These are phyloP conservation scores for Amanita subjunquillea DNA, from an alignment of 768 basidiomycete genomes.

Conservation along the genomic window DNA sequence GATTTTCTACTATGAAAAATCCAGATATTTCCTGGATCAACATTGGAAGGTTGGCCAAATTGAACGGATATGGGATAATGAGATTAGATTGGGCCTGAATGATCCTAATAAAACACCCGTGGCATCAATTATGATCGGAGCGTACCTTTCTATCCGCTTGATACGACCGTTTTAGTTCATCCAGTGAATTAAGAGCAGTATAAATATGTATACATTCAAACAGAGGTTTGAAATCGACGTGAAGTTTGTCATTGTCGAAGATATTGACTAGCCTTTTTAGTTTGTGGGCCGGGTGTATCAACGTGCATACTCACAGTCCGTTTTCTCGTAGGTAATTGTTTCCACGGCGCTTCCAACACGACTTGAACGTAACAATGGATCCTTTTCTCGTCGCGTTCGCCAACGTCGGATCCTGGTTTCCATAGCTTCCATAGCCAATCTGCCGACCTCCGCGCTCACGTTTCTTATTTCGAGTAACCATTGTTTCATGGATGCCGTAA, in stretches of 20 bases:
- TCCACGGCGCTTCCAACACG: slow-evolving; percentile 90
- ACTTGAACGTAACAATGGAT: slow-evolving; percentile 64
- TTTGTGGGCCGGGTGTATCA: slow-evolving; percentile 4
- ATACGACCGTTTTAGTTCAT: slow-evolving; percentile 84
- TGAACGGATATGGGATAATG: slow-evolving; percentile 72
- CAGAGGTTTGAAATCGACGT: slow-evolving; percentile 89
- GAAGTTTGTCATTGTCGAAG: slow-evolving; percentile 80
- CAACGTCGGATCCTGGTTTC: slow-evolving; percentile 73
- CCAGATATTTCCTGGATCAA: slow-evolving; percentile 92
- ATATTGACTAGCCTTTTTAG: slow-evolving; percentile 58
- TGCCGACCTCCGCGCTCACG: slow-evolving; percentile 76
- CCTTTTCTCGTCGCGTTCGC: slow-evolving; percentile 76
- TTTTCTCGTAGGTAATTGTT: slow-evolving; percentile 85
- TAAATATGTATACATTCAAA: slow-evolving; percentile 98
- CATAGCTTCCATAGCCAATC: slow-evolving; percentile 85
- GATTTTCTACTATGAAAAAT: slow-evolving; percentile 93
- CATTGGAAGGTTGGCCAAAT: slow-evolving; percentile 54
- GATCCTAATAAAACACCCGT: slow-evolving; percentile 4
- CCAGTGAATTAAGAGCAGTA: slow-evolving; percentile 79
- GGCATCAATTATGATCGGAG: background rate
- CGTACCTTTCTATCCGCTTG: slow-evolving; percentile 92
- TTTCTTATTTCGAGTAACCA: slow-evolving; percentile 96
- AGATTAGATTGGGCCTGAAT: slow-evolving; percentile 90
- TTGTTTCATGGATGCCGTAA: slow-evolving; percentile 90
- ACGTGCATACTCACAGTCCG: slow-evolving; percentile 64